A percentile compares a stretch with the other conserved stretches of the same genome.
phyloP scores from a whole-genome alignment of 257 asterid genomes.

The Primulina eburnea region DNA sequence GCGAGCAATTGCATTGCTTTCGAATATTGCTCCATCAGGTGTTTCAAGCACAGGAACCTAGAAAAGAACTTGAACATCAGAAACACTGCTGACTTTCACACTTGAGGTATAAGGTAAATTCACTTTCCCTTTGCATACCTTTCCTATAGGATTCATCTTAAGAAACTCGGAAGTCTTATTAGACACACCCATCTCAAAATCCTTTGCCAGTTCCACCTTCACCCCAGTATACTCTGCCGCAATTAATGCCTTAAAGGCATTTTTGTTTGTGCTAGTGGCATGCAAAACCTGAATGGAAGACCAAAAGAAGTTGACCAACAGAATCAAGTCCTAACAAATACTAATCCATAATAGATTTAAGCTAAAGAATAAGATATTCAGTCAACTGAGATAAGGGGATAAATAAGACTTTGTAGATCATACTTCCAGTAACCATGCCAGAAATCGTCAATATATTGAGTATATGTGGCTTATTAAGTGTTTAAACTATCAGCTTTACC shows the following conservation, averaged over 20 bases:
- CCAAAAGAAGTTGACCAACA: conserved; percentile 3
- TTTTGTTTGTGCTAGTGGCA: conserved; percentile 45
- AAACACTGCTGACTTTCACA: not conserved
- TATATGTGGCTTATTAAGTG: not conserved
- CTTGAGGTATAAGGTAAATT: not conserved
- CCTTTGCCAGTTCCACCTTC: conserved; percentile 49
- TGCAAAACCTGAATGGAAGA: conserved; percentile 53
- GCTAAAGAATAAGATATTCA: not conserved
- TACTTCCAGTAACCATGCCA: not conserved
- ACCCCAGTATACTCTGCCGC: conserved; percentile 63
- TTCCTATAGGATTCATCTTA: conserved; percentile 90
- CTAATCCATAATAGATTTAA: not conserved
- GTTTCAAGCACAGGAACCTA: conserved; percentile 93
- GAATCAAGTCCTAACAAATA: not conserved
- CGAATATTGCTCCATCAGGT: conserved; percentile 79
- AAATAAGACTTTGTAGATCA: not conserved
- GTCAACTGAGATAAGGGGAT: not conserved
- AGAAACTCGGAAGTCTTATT: conserved; percentile 76
- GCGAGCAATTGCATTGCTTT: conserved; percentile 96
- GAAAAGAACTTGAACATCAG: conserved; percentile 16
- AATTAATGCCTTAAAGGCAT: conserved; percentile 53
- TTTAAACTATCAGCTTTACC: not conserved
- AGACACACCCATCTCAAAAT: conserved; percentile 70
- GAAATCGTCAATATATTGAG: not conserved
- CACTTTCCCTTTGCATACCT: conserved; percentile 36